Evolutionary conservation across 345 rosid species (phyloP).

Genomic region (Limnanthes douglasii): DNA sequence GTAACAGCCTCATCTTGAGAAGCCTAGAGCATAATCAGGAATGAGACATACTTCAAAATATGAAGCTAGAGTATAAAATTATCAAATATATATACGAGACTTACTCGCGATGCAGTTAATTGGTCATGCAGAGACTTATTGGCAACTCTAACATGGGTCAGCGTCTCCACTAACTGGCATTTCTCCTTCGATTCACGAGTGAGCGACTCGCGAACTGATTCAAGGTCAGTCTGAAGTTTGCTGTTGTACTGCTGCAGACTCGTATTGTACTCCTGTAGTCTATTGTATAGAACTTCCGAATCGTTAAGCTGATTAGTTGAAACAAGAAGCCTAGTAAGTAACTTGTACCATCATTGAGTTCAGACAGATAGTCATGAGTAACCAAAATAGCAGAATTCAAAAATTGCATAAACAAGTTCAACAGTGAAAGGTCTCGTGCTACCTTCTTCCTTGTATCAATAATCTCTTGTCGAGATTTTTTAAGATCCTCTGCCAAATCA

Average conservation of each 20-base stretch:
- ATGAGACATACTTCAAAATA: too few relatives aligned
- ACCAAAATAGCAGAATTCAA: not conserved
- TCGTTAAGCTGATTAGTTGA: too few relatives aligned
- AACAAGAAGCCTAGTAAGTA: conserved; percentile 40
- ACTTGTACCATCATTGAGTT: not conserved
- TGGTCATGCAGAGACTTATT: conserved; percentile 74
- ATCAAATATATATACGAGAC: conserved; percentile 3
- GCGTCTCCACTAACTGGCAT: conserved; percentile 62
- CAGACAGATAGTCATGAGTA: not conserved
- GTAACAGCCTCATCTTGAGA: conserved; percentile 63
- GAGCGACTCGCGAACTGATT: conserved; percentile 37
- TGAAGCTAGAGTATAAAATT: too few relatives aligned
- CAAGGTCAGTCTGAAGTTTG: conserved; percentile 58
- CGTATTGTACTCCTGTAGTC: conserved; percentile 68
- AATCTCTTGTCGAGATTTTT: conserved; percentile 51
- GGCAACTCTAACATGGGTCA: conserved; percentile 71
- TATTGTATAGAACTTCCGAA: conserved; percentile 59
- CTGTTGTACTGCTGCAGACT: conserved; percentile 75
- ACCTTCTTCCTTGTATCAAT: conserved; percentile 60
- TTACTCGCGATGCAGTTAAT: conserved; percentile 51
- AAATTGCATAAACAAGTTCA: not conserved
- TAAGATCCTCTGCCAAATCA: conserved; percentile 52
- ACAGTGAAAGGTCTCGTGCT: not conserved
- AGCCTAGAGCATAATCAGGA: conserved; percentile 23
- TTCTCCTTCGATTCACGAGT: conserved; percentile 71